A percentile compares a stretch with the other conserved stretches of the same genome.
These are phyloP conservation scores for Ogataea hybrid DNA, from an alignment of 1,139 yeast genomes.

Conservation along the genomic window DNA sequence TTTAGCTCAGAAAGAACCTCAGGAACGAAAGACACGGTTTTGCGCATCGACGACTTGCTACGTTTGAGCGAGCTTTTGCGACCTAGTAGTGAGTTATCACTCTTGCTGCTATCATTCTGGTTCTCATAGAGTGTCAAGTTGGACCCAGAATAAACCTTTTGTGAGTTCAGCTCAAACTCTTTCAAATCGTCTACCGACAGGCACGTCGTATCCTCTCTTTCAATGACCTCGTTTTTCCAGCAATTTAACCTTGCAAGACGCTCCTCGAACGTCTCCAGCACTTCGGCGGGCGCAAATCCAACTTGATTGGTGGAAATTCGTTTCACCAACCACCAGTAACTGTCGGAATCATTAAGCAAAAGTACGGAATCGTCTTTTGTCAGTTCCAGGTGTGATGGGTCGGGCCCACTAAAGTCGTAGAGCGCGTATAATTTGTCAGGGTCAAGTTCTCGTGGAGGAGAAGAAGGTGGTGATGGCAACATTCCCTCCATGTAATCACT, in stretches of 20 bases:
- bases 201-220: conserved; percentile 35
- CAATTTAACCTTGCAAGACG: conserved; percentile 89
- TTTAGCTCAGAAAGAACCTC: conserved; percentile 16
- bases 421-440: conserved; percentile 84
- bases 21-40: conserved; percentile 32
- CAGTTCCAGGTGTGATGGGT: conserved; percentile 86
- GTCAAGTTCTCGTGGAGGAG: conserved; percentile 81
- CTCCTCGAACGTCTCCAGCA: conserved; percentile 88
- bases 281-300: conserved; percentile 97
- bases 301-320: conserved; percentile 58
- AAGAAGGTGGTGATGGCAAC: conserved; percentile 66
- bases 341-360: conserved; percentile 81
- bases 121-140: conserved; percentile 10
- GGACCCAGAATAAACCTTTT: conserved; percentile 16
- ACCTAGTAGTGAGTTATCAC: conserved; percentile 19
- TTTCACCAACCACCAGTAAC: conserved; percentile 95
- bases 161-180: conserved; percentile 21
- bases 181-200: conserved; percentile 28
- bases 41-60: conserved; percentile 25
- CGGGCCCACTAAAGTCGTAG: conserved; percentile 87
- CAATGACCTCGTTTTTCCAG: conserved; percentile 83
- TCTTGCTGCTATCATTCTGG: conserved; percentile 14
- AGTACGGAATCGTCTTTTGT: conserved; percentile 80
- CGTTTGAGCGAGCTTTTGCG: conserved; percentile 32
- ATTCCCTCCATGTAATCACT: conserved; percentile 30